Evolutionary conservation across 345 rosid species (phyloP), one percentile per base, ranked within the genome.

Genomic region (Bruguiera parviflora): DNA sequence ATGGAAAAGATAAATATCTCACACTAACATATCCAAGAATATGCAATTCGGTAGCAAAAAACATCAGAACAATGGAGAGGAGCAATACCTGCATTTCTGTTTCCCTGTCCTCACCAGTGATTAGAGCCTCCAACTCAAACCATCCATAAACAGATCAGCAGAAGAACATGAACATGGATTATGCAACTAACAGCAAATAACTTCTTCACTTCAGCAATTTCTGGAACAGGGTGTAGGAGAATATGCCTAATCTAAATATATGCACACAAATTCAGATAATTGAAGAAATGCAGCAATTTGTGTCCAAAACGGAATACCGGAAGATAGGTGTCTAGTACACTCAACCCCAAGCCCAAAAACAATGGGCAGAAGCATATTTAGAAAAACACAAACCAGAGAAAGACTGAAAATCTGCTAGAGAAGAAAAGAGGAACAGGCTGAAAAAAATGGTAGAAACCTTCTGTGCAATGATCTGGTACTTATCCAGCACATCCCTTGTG

Each of bases 401-500:
- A 62, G 18, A 61, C 19, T 29, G n/a, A 16, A 56, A 33, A 9
- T 21, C 33, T 47, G 8, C 11, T 5, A 20, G 22, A 70, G 20
- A 29, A 8, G 22, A 33, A 11, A 11, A 8, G 55, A 39, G 10
- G 63, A 31, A 58, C 32, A 75, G 18, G 63, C 55, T 73, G 13
- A 35, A 52, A 10, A 8, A 9, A 5, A 27, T 9, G 53, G 21
- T 53, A 32, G 53, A 61, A 71, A 92, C 99, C 97, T 92, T 92
- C 79, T 86, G 96, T 8, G 96, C 82, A 75, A 88, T 81, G 73
- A 88, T 80, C 78, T 89, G 92, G 72, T 83, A 95, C 74, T 90
- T 90, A 75, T 95, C 99, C 85, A 95, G 64, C 72, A 96, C 99
- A 69, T 95, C 99, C 81, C 96, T 85, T 47, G 96, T 91, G 84